These are phyloP conservation scores for Poteriospumella lacustris DNA, from an alignment of 108 stramenopile species.

Conservation along the genomic window DNA sequence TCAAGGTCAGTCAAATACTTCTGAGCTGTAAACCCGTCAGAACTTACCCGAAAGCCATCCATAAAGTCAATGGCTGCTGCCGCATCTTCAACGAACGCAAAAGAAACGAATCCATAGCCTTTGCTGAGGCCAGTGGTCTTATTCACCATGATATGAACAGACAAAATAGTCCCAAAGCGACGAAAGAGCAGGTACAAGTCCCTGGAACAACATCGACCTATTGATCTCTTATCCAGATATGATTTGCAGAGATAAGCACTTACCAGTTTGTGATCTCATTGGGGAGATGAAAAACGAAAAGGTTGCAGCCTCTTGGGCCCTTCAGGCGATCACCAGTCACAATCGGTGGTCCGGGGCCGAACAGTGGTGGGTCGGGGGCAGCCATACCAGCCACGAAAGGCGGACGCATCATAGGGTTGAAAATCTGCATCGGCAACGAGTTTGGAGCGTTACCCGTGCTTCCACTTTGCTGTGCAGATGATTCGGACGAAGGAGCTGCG, in stretches of 20 bases:
- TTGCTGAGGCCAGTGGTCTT: conserved; percentile 81
- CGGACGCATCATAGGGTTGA: too few species aligned
- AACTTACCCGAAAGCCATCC: conserved; percentile 60
- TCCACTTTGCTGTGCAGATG: too few species aligned
- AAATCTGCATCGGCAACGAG: too few species aligned
- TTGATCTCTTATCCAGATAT: too few species aligned
- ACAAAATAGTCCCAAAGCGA: not conserved
- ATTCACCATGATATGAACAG: conserved; percentile 70
- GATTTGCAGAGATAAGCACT: too few species aligned
- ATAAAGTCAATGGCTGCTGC: conserved; percentile 82
- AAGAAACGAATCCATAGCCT: conserved; percentile 96
- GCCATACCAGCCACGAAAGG: too few species aligned
- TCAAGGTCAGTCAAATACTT: conserved; percentile 71
- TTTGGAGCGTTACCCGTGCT: too few species aligned
- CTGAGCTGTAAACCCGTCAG: conserved; percentile 83
- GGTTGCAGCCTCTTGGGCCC: conserved; percentile 72
- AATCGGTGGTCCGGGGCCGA: not conserved
- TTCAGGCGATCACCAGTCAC: not conserved
- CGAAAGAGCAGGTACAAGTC: conserved; percentile 5
- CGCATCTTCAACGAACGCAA: conserved; percentile 77
- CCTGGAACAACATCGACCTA: not conserved
- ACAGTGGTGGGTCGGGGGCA: not conserved
- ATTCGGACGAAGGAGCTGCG: too few species aligned
- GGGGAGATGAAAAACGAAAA: conserved; percentile 97
- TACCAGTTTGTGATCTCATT: conserved; percentile 78